Conservation (phyloP, 192 early-diverging fungal species). For the Paraglomus brasilianum region DNA sequence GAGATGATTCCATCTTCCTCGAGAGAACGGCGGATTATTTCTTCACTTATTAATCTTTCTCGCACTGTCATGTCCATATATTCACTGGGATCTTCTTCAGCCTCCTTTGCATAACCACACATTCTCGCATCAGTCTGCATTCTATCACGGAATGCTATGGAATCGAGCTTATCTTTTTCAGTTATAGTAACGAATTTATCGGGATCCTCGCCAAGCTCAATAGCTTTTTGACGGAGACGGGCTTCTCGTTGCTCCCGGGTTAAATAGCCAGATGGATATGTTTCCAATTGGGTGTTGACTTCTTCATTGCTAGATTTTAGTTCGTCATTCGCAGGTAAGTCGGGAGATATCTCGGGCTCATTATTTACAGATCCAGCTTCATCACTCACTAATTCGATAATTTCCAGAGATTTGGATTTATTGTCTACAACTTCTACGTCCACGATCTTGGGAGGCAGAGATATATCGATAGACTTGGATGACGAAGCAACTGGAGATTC, state of each 20-base stretch:
- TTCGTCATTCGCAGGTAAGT: constrained; percentile 10
- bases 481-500: too few species aligned
- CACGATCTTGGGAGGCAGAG: too few species aligned
- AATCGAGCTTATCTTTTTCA: constrained; percentile 7
- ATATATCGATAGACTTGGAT: too few species aligned
- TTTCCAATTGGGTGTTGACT: not conserved
- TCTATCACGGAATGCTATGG: constrained; percentile 3
- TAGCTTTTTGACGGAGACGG: not conserved
- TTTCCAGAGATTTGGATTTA: not conserved
- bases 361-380: not conserved
- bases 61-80: constrained; percentile 11
- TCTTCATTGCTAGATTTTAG: constrained; percentile 8
- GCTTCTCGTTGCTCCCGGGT: not conserved
- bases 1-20: not conserved
- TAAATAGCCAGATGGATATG: constrained; percentile 7
- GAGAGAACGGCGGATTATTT: not conserved
- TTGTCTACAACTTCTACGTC: not conserved
- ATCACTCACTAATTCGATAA: constrained; percentile 2
- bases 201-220: not conserved
- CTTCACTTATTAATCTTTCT: not conserved
- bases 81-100: constrained; percentile 8
- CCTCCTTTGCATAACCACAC: constrained; percentile 3
- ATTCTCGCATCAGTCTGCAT: not conserved
- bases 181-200: constrained; percentile 14
- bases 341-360: constrained; percentile 7